A percentile compares a stretch with the other conserved stretches of the same genome.
Evolutionary conservation across 768 basidiomycete species (phyloP).

Genomic region (Floccularia luteovirens): DNA sequence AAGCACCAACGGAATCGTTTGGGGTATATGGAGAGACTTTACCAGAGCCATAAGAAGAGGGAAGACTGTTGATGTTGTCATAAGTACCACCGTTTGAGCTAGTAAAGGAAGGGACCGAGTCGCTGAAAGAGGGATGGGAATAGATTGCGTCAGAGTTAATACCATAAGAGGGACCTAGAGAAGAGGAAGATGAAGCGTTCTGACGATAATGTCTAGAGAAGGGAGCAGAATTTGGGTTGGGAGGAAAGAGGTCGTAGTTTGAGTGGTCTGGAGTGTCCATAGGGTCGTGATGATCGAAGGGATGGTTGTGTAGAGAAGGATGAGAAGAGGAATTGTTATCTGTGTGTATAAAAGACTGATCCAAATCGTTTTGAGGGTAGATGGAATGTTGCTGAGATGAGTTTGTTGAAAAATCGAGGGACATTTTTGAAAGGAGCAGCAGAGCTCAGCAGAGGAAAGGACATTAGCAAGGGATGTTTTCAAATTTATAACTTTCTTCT

Average conservation of each 20-base stretch:
- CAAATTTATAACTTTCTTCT: conserved; percentile 1
- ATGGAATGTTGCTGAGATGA: conserved; percentile 37
- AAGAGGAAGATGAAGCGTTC: conserved; percentile 66
- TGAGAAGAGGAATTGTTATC: conserved; percentile 32
- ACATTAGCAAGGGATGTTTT: not conserved
- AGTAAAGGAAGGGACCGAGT: conserved; percentile 52
- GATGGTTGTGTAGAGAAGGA: conserved; percentile 26
- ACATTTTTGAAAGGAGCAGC: conserved; percentile 16
- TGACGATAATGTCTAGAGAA: conserved; percentile 58
- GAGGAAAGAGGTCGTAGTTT: conserved; percentile 59
- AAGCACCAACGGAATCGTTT: conserved; percentile 48
- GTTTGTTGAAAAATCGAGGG: conserved; percentile 46
- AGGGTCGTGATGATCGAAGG: conserved; percentile 44
- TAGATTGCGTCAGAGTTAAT: conserved; percentile 54
- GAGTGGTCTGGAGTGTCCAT: conserved; percentile 50
- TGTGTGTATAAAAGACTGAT: conserved; percentile 43
- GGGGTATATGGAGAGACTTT: conserved; percentile 75
- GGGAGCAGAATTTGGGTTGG: conserved; percentile 27
- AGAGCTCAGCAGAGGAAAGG: not conserved
- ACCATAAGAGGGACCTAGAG: conserved; percentile 48
- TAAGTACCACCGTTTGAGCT: conserved; percentile 47
- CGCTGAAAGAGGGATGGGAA: conserved; percentile 49
- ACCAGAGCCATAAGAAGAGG: conserved; percentile 62
- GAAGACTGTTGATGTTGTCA: conserved; percentile 55
- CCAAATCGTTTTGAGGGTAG: conserved; percentile 51